A percentile compares a stretch with the other conserved stretches of the same genome.
These are phyloP conservation scores for Candida sakaeoensis DNA, from an alignment of 805 yeast species.

Conservation along the genomic window DNA sequence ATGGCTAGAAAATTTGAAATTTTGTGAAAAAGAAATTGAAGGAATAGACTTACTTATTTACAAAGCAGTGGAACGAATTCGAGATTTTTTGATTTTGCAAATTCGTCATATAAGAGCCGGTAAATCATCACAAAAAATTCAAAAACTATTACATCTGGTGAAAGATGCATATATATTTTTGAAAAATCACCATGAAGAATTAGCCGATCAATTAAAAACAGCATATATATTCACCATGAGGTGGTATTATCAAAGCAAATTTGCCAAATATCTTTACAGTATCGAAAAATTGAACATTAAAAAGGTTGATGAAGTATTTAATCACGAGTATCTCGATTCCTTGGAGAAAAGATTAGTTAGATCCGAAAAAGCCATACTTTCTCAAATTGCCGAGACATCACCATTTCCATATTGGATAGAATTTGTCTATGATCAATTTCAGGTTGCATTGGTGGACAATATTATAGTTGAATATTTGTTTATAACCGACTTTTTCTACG, in stretches of 20 bases:
- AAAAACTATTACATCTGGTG: constrained; percentile 59
- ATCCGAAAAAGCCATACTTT: constrained; percentile 63
- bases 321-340: constrained; percentile 50
- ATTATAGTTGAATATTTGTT: constrained; percentile 73
- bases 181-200: constrained; percentile 46
- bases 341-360: constrained; percentile 53
- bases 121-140: constrained; percentile 71
- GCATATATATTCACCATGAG: constrained; percentile 87
- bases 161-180: constrained; percentile 61
- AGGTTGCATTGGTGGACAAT: constrained; percentile 71
- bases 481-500: constrained; percentile 63
- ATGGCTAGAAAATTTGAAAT: constrained; percentile 68
- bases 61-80: constrained; percentile 71
- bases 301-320: constrained; percentile 57
- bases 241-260: constrained; percentile 86
- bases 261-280: constrained; percentile 71
- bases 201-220: constrained; percentile 68
- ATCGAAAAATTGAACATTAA: constrained; percentile 59
- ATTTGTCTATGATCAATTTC: constrained; percentile 67
- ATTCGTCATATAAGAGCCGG: constrained; percentile 62
- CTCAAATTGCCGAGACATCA: constrained; percentile 80
- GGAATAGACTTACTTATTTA: constrained; percentile 50
- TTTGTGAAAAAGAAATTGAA: constrained; percentile 47
- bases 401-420: constrained; percentile 68
- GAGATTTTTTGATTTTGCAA: constrained; percentile 61